Evolutionary conservation across 2,329 filamentous ascomycete species (phyloP).

Genomic region (Paracoccidioides brasiliensis): DNA sequence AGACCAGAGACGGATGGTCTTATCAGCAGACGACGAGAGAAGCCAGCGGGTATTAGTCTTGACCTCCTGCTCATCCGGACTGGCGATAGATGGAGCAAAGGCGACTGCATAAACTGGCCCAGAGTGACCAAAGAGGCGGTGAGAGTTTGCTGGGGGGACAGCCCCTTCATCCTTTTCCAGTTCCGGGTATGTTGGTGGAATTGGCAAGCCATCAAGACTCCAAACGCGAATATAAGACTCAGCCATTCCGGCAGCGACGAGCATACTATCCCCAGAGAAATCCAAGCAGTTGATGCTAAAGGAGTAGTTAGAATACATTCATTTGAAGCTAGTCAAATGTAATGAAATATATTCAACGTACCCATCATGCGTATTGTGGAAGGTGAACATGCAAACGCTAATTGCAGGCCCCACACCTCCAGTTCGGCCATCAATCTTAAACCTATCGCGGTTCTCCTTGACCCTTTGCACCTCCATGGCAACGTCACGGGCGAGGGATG

Average conservation of each 20-base stretch:
- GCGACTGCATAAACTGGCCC: slow-evolving; percentile 79
- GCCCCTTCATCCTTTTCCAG: slow-evolving; percentile 30
- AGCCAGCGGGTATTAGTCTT: slow-evolving; percentile 59
- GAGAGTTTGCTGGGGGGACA: slow-evolving; percentile 57
- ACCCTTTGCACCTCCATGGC: slow-evolving; percentile 89
- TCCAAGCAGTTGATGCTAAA: slow-evolving; percentile 77
- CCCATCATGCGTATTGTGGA: slow-evolving; percentile 91
- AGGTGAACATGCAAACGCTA: slow-evolving; percentile 94
- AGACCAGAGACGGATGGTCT: slow-evolving; percentile 83
- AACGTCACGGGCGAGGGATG: slow-evolving; percentile 78
- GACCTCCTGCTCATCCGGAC: slow-evolving; percentile 37
- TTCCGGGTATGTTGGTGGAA: slow-evolving; percentile 53
- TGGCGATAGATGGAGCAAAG: slow-evolving; percentile 60
- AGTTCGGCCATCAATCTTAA: slow-evolving; percentile 72
- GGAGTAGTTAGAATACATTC: slow-evolving; percentile 13
- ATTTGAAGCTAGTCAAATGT: slow-evolving; percentile 1
- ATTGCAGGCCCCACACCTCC: slow-evolving; percentile 71
- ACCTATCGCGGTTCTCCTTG: slow-evolving; percentile 82
- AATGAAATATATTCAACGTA: slow-evolving; percentile 31
- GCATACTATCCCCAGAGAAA: slow-evolving; percentile 78
- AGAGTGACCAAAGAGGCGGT: slow-evolving; percentile 70
- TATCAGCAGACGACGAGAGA: slow-evolving; percentile 76
- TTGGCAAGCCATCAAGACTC: slow-evolving; percentile 72
- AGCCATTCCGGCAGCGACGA: slow-evolving; percentile 78
- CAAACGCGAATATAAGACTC: slow-evolving; percentile 95